A percentile compares a stretch with the other conserved stretches of the same genome.
Evolutionary conservation across 140 eudicot species (phyloP).

Genomic region (Bidens hawaiensis): DNA sequence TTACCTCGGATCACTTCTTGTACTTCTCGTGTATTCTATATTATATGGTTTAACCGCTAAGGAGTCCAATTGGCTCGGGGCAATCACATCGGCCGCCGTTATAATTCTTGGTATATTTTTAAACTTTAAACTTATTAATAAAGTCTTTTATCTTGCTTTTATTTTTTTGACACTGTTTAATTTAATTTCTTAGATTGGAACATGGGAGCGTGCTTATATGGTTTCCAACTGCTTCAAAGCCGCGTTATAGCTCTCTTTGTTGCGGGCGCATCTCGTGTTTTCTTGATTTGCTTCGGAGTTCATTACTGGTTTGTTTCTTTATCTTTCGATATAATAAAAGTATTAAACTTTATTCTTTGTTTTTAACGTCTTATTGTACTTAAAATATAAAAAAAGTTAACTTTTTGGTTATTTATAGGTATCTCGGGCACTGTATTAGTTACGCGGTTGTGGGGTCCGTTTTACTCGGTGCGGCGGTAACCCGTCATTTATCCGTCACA

Average conservation of each 20-base stretch:
- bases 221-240: conserved; percentile 87
- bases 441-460: conserved; percentile 94
- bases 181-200: conserved; percentile 68
- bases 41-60: conserved; percentile 89
- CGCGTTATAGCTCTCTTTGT: conserved; percentile 85
- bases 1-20: conserved; percentile 80
- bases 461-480: conserved; percentile 92
- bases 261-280: conserved; percentile 94
- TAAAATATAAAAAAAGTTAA: background rate
- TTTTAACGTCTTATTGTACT: background rate
- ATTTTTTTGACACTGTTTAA: background rate
- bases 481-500: conserved; percentile 82
- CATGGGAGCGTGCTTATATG: conserved; percentile 95
- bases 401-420: conserved; percentile 41
- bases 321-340: background rate
- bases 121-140: no score
- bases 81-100: conserved; percentile 89
- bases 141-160: no score
- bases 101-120: conserved; percentile 85
- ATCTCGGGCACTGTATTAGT: conserved; percentile 92
- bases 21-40: conserved; percentile 83
- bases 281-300: conserved; percentile 94
- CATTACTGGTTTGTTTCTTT: conserved; percentile 75
- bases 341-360: background rate
- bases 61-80: conserved; percentile 94